Base-by-base conservation (phyloP, 2,329 filamentous ascomycete species). In the Ophiostoma fasciatum region DNA sequence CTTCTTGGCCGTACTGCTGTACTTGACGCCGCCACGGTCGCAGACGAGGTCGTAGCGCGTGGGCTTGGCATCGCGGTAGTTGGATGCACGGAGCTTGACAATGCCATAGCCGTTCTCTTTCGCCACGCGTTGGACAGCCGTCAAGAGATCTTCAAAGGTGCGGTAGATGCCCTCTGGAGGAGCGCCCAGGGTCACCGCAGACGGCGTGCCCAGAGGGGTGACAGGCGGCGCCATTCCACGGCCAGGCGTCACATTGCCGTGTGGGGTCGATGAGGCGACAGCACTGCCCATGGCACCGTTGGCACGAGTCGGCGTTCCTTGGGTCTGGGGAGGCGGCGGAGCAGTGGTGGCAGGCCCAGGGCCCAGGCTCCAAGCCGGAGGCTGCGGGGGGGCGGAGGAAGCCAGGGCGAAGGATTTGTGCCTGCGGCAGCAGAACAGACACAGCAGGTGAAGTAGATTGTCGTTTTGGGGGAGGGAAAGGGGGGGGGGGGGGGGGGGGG, bases 1-100 rank as follows among this genome's bases (percentile, higher is more conserved):
- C 57, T 74, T 75, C 61, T 74, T 74, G 7, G 71, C 71, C 2
- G 71, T 75, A 53, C 70, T 74, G 56, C 61, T 72, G 55, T 75
- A 75, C 54, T 74, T 75, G 49, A 75, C 71, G 41, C 71, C 71
- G 36, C 71, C 71, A 28, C 71, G 68, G 45, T 75, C 71, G 53
- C 71, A 75, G 23, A 75, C 71, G 10, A 75, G 59, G 43, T 75
- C 71, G 53, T 74, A 75, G 13, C 71, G 65, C 15, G 71, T 74
- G 1, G 71, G 69, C 46, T 74, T 74, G 41, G 68, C 66, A 36
- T 75, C 71, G 30, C 71, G 69, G 45, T 75, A 75, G 53, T 75
- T 75, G 47, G 69, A 74, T 5, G 71, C 69, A 25, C 71, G 65
- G 10, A 75, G 58, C 56, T 75, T 75, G 44, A 75, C 71, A 12